Base-by-base conservation (phyloP, 768 basidiomycete genomes). In the Naganishia onofrii region DNA sequence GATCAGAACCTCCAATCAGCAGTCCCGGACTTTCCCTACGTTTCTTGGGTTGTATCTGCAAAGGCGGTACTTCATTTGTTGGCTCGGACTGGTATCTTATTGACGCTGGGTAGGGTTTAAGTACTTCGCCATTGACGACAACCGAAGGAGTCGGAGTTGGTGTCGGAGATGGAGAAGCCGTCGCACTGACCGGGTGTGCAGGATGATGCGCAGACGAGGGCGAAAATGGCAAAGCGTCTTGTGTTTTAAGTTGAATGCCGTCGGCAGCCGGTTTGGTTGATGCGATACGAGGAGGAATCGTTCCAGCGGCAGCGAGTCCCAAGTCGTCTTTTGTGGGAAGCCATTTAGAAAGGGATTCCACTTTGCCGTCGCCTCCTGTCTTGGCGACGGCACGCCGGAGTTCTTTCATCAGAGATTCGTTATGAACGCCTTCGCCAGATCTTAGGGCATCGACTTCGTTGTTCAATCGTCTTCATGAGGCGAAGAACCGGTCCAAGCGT, bases 361-460 rank as follows among this genome's bases (percentile, higher is more conserved):
- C 6, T 1, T 3, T 26, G 32, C 2, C n/a, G 3, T 58, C 23
- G 57, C 13, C 32, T 15, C 42, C 19, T 12, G 42, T 19, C 23
- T 36, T 36, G 1, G 38, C 13, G 21, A 66, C 31, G n/a, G 65
- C 34, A 15, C 26, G 48, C 3, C 65, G 46, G 6, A 66, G 29
- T 53, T 66, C 65, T 28, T 46, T 34, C 44, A 70, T 44, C 28
- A 70, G 48, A 26, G 3, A 23, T 19, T 57, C 60, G 34, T 65
- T 70, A 52, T 70, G 64, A n/a, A 70, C 46, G 51, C 51, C 69
- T 55, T 64, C 58, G 52, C 69, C 69, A 19, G 84, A 82, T 31
- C 88, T 87, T 71, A 93, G 89, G 1, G 87, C 87, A 60, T 90
- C 87, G 54, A 93, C 90, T 80, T 94, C 92, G 3, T 84, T 81